A percentile compares a stretch with the other conserved stretches of the same genome.
Evolutionary conservation across 2,329 filamentous ascomycete species (phyloP).

Genomic region (Falciphora oryzae): DNA sequence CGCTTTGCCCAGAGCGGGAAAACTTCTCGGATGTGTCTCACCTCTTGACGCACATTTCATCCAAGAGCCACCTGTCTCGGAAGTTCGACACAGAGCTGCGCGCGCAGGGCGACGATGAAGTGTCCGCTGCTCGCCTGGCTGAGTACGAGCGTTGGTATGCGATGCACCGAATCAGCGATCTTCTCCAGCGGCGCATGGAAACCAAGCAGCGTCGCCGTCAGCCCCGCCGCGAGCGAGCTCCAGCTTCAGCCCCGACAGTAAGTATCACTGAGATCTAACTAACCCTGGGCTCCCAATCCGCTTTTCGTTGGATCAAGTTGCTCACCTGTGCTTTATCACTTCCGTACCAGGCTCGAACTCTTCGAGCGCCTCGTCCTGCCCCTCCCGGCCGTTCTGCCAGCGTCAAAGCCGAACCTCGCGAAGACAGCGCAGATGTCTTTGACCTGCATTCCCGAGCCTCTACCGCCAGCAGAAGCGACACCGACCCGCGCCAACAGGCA

Average conservation of each 20-base stretch:
- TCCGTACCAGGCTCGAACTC: neutral
- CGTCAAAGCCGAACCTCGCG: conserved; percentile 14
- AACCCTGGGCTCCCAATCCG: neutral
- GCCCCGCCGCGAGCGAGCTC: neutral
- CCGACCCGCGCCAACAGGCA: neutral
- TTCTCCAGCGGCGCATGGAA: conserved; percentile 73
- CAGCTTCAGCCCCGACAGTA: neutral
- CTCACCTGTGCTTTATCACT: neutral
- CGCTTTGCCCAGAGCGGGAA: conserved; percentile 73
- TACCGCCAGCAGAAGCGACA: neutral
- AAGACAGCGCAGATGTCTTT: conserved; percentile 15
- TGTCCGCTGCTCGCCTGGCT: conserved; percentile 56
- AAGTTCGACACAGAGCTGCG: conserved; percentile 76
- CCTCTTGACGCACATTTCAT: conserved; percentile 84
- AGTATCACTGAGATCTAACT: neutral
- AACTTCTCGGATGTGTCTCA: conserved; percentile 88
- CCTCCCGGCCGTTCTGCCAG: conserved; percentile 14
- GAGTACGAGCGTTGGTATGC: conserved; percentile 76
- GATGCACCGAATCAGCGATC: conserved; percentile 60
- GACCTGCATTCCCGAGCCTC: neutral
- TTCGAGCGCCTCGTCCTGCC: neutral
- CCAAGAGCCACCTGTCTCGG: conserved; percentile 84
- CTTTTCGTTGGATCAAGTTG: neutral
- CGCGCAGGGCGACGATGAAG: conserved; percentile 56
- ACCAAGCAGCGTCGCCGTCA: conserved; percentile 61